Conservation (phyloP, 352 stramenopile species). For the Globisporangium ultimum region DNA sequence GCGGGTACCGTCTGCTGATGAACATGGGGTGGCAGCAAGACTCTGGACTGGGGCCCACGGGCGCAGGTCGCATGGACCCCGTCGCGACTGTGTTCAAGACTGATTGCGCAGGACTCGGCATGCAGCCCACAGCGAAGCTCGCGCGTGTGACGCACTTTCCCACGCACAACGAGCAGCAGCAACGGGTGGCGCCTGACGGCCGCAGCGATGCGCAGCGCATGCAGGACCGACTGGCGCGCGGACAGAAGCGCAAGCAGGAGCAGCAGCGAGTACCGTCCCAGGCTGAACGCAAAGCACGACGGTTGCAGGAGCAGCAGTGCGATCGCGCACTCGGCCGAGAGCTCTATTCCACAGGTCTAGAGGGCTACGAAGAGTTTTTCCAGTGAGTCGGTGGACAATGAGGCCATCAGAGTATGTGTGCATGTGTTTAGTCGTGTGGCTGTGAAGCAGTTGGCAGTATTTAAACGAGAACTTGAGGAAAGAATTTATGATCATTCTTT, state of each 20-base stretch:
- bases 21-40: constrained; percentile 56
- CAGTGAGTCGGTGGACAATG: constrained; percentile 11
- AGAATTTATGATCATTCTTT: not conserved
- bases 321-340: constrained; percentile 43
- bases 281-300: constrained; percentile 35
- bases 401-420: too few relatives aligned
- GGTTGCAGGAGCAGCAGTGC: constrained; percentile 30
- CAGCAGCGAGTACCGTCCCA: constrained; percentile 17
- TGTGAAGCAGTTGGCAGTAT: constrained; percentile 1
- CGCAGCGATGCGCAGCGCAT: constrained; percentile 33
- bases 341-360: constrained; percentile 40
- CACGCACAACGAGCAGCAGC: constrained; percentile 32
- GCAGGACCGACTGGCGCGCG: constrained; percentile 24
- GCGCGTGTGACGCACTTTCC: constrained; percentile 42
- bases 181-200: constrained; percentile 23
- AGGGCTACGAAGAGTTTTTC: constrained; percentile 61
- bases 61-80: constrained; percentile 37
- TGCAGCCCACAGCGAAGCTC: constrained; percentile 21
- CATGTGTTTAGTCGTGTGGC: constrained; percentile 1
- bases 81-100: constrained; percentile 55
- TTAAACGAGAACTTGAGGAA: too few relatives aligned
- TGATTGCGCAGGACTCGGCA: constrained; percentile 37
- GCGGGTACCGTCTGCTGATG: constrained; percentile 54
- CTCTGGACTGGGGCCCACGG: constrained; percentile 29
- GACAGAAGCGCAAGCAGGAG: not conserved